Evolutionary conservation across 2,329 filamentous ascomycete genomes (phyloP).

Genomic region (Colletotrichum scovillei): DNA sequence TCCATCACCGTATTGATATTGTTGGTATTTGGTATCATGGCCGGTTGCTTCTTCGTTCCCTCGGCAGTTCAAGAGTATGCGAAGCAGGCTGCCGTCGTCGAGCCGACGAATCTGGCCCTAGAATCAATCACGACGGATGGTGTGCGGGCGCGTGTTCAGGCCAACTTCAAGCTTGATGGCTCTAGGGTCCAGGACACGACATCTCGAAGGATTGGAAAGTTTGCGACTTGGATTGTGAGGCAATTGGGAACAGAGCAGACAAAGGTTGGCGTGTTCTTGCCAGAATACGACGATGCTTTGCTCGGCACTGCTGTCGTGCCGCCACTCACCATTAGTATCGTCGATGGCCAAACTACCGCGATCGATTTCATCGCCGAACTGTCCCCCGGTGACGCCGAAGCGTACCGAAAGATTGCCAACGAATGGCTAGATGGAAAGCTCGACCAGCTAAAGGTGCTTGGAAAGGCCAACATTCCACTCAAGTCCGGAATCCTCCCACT

Average conservation of each 20-base stretch:
- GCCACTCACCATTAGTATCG: constrained; percentile 78
- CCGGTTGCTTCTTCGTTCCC: constrained; percentile 84
- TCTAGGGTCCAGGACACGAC: constrained; percentile 77
- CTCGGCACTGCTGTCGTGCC: constrained; percentile 84
- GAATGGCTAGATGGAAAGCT: constrained; percentile 89
- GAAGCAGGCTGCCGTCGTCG: constrained; percentile 82
- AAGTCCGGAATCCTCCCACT: constrained; percentile 84
- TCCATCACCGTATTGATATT: constrained; percentile 75
- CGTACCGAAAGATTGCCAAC: constrained; percentile 83
- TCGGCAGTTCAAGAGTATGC: constrained; percentile 87
- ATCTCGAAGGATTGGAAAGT: constrained; percentile 79
- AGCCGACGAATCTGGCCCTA: constrained; percentile 86
- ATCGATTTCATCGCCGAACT: constrained; percentile 85
- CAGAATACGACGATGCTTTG: constrained; percentile 82
- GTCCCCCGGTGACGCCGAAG: constrained; percentile 79
- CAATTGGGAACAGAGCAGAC: constrained; percentile 81
- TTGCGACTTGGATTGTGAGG: constrained; percentile 83
- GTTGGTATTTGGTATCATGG: constrained; percentile 74
- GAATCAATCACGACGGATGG: constrained; percentile 85
- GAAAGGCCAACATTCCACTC: constrained; percentile 77
- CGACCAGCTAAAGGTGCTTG: constrained; percentile 76
- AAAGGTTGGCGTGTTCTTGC: constrained; percentile 80
- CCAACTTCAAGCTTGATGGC: constrained; percentile 84
- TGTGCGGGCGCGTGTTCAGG: constrained; percentile 82
- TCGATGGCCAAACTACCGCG: constrained; percentile 80